Conservation (phyloP, 164 flowering plant species). For the Annona cherimola region DNA sequence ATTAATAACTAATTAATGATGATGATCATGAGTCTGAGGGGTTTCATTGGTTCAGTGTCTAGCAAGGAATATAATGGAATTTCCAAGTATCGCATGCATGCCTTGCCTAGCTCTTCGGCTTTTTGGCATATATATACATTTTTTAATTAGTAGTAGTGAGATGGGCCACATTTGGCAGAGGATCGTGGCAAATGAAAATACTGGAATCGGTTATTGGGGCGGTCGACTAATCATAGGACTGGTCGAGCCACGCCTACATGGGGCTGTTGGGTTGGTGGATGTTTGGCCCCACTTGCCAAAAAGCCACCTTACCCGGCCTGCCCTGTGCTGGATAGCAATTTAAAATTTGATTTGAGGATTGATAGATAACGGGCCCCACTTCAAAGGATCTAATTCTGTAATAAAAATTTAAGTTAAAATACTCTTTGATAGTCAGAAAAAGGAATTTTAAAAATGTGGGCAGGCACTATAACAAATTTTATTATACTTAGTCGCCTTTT, state of each 20-base stretch:
- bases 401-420: too few species aligned
- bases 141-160: neutral
- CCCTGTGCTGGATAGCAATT: too few species aligned
- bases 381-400: too few species aligned
- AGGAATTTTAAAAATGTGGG: too few species aligned
- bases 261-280: slow-evolving; percentile 3
- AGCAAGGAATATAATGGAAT: neutral
- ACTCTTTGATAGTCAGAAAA: too few species aligned
- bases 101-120: too few species aligned
- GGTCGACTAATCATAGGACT: slow-evolving; percentile 5
- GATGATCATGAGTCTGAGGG: neutral
- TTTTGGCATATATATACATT: too few species aligned
- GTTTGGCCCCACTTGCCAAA: slow-evolving; percentile 5
- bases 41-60: neutral
- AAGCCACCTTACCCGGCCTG: neutral
- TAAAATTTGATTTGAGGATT: too few species aligned
- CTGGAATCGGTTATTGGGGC: slow-evolving; percentile 9
- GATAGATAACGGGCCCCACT: too few species aligned
- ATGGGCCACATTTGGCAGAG: neutral
- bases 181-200: neutral
- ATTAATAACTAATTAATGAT: too few species aligned
- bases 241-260: slow-evolving; percentile 1
- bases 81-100: neutral
- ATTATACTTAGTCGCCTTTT: too few species aligned
- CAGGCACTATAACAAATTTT: too few species aligned